Evolutionary conservation across 768 basidiomycete species (phyloP), one percentile per base, ranked within the genome.

Genomic region (Naganishia onofrii): DNA sequence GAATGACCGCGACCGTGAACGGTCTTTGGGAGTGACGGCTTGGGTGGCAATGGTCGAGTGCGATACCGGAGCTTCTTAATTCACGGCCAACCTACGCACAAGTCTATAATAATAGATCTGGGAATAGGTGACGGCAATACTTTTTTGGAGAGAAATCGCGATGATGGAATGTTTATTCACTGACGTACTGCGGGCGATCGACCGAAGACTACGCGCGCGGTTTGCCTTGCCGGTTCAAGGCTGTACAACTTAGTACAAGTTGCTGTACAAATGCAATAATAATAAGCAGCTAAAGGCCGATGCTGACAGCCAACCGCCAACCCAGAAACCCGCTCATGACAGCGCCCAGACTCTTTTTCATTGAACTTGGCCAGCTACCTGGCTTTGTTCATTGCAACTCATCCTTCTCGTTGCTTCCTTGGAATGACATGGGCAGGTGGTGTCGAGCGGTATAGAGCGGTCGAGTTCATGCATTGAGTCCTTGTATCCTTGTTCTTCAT

Each of bases 151-250:
- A 42, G 42, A 42, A 42, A 42, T 51, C 48, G 48, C 48, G 48
- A 51, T 51, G 48, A 51, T 51, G 48, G n/a, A 51, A 8, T 51
- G 21, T n/a, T 12, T 51, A n/a, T 51, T 26, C 48, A 51, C 48
- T 51, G 48, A 51, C 48, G 48, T 51, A 51, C 48, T 51, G 48
- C 48, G 48, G 48, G 48, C 48, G 23, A 51, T 51, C 48, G 48
- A 51, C 19, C 3, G 23, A n/a, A 13, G n/a, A 51, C 48, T 51
- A 51, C 48, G 48, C 48, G 48, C 48, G 48, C 23, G 48, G 15
- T n/a, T 51, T 51, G 48, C 48, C 48, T n/a, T n/a, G n/a, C n/a
- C 6, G 48, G 48, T 51, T 42, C 48, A 51, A 51, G 48, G 48
- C 48, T 51, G 48, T 51, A 51, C 48, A 51, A 26, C 46, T n/a